Base-by-base conservation (phyloP, 2,329 filamentous ascomycete species). In the Neoarthrinium moseri region DNA sequence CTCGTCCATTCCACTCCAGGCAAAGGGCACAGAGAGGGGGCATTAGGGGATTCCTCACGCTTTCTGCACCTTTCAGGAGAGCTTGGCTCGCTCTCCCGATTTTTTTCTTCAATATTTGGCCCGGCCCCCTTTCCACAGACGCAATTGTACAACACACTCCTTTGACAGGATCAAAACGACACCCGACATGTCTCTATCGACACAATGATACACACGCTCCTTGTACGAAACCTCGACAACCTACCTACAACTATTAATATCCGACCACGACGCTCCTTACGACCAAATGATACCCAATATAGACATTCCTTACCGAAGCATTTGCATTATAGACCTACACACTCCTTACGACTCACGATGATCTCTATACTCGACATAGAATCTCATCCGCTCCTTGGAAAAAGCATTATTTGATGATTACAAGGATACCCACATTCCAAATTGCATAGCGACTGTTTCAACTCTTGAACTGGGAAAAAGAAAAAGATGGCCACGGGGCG, bases 401-500 rank as follows among this genome's bases (percentile, higher is more conserved):
- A 50, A 53, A 54, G 56, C 57, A 61, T 56, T 56, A 55, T 58
- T 61, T 54, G 15, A 61, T 55, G 57, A 60, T 58, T 54, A 56
- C 51, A 51, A 60, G 48, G 60, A 66, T 64, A 62, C 58, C 61
- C 57, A 43, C 48, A 42, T 70, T 67, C 70, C 69, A 71, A 71
- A 73, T 66, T 77, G 74, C 75, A 79, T 78, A 77, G 75, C 75
- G 74, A 72, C 71, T 74, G 69, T 71, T 71, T 70, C 61, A 52
- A 58, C 46, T 47, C 53, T 55, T 62, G 56, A 46, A 52, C 56
- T 46, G 46, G 57, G 56, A 53, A 53, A 51, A 47, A 51, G 53
- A 60, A 60, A 58, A 51, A 41, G 50, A 54, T 44, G 27, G 20
- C 55, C 55, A 58, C 56, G 51, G 53, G 54, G 54, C 51, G 57